Conservation (phyloP, 768 basidiomycete species). For the Suillus hirtellus region DNA sequence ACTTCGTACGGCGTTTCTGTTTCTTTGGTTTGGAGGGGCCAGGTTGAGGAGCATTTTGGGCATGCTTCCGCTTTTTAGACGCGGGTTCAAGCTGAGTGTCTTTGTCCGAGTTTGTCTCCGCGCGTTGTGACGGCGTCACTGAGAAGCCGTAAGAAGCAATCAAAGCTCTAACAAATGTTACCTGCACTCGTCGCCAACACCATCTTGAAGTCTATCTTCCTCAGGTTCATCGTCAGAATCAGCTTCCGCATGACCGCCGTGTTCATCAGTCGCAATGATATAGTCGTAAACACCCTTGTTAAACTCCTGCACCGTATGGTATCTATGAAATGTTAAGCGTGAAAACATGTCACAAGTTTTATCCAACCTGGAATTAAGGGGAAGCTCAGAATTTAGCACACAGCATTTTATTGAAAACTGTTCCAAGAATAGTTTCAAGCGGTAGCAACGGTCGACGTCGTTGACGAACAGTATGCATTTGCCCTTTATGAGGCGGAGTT, state of each 20-base stretch:
- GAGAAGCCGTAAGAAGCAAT: constrained; percentile 19
- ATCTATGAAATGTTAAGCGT: constrained; percentile 45
- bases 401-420: constrained; percentile 97
- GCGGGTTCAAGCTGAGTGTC: constrained; percentile 23
- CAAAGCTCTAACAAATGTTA: constrained; percentile 11
- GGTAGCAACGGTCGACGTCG: constrained; percentile 91
- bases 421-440: constrained; percentile 96
- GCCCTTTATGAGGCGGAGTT: constrained; percentile 92
- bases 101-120: constrained; percentile 19
- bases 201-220: constrained; percentile 20
- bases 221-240: constrained; percentile 50
- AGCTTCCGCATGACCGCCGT: constrained; percentile 51
- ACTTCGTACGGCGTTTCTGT: constrained; percentile 53
- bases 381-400: constrained; percentile 94
- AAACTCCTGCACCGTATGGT: constrained; percentile 97
- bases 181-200: constrained; percentile 33
- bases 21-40: constrained; percentile 35
- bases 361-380: constrained; percentile 82
- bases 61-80: constrained; percentile 61
- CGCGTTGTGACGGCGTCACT: constrained; percentile 62
- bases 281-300: constrained; percentile 99
- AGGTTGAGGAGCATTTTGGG: constrained; percentile 39
- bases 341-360: background rate
- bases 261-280: constrained; percentile 97
- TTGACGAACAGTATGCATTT: constrained; percentile 98